phyloP scores from a whole-genome alignment of 2,329 filamentous ascomycete genomes.

The Cercospora berteroae region DNA sequence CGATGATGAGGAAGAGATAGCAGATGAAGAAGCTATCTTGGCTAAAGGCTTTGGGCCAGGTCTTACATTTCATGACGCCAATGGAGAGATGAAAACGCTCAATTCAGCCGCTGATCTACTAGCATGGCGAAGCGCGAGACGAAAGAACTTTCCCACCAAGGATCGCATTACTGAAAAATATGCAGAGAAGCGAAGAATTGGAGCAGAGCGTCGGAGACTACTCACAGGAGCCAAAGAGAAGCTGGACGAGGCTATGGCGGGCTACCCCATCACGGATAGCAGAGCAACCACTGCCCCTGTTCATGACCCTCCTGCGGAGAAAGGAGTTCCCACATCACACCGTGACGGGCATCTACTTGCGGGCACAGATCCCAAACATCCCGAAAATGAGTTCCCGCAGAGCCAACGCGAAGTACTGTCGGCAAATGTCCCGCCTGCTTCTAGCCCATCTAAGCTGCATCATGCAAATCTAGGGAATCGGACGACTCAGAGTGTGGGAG shows the following conservation, averaged over 20 bases:
- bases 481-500: neutral
- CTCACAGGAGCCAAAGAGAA: slow-evolving; percentile 29
- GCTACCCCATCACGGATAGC: neutral
- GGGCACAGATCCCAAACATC: neutral
- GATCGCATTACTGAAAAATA: slow-evolving; percentile 61
- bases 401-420: neutral
- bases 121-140: slow-evolving; percentile 78
- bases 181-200: slow-evolving; percentile 32
- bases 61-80: slow-evolving; percentile 51
- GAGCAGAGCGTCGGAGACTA: slow-evolving; percentile 37
- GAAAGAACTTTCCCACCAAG: slow-evolving; percentile 75
- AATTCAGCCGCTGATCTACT: slow-evolving; percentile 65
- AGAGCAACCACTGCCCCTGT: neutral
- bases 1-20: slow-evolving; percentile 63
- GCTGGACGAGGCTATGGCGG: slow-evolving; percentile 6
- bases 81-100: slow-evolving; percentile 54
- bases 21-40: slow-evolving; percentile 64
- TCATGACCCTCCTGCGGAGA: neutral
- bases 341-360: neutral
- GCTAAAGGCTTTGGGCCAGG: slow-evolving; percentile 35
- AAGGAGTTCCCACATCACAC: neutral
- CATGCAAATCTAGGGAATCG: neutral
- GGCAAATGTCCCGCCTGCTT: neutral
- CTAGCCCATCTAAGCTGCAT: neutral
- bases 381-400: neutral